phyloP scores from a whole-genome alignment of 73 alveolate genomes.

The Durusdinium trenchii region DNA sequence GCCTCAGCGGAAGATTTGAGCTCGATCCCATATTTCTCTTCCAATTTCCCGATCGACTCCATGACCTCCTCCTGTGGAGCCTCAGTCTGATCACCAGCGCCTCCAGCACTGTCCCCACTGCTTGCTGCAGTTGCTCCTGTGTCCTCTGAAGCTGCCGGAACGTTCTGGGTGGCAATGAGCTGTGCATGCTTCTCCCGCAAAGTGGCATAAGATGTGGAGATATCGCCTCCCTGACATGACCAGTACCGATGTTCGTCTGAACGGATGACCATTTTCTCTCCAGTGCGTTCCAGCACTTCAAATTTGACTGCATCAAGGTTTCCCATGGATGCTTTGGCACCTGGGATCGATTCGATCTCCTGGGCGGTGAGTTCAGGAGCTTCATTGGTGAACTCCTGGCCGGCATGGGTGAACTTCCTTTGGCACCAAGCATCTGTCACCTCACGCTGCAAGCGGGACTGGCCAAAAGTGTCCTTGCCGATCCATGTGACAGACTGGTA shows the following conservation, averaged over 20 bases:
- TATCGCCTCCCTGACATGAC: background rate
- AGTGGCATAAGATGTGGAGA: background rate
- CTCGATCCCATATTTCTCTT: background rate
- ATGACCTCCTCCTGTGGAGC: background rate
- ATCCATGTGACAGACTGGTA: background rate
- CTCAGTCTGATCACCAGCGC: background rate
- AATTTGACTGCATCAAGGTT: background rate
- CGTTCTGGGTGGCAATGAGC: background rate
- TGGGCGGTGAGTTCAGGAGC: background rate
- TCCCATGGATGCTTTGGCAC: background rate
- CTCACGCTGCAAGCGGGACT: background rate
- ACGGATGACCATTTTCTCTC: background rate
- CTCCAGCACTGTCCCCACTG: background rate
- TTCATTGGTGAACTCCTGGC: background rate
- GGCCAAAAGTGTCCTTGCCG: background rate
- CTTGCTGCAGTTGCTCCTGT: background rate
- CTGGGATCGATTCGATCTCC: background rate
- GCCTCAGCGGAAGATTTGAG: background rate
- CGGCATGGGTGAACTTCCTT: background rate
- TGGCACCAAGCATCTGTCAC: constrained; percentile 25
- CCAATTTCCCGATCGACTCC: background rate
- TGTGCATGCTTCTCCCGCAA: background rate
- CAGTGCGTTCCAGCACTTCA: background rate
- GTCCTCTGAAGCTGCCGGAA: no score
- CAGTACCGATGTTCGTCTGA: background rate